Conservation (phyloP, 2,329 filamentous ascomycete genomes). For the Epichloe coenophiala region DNA sequence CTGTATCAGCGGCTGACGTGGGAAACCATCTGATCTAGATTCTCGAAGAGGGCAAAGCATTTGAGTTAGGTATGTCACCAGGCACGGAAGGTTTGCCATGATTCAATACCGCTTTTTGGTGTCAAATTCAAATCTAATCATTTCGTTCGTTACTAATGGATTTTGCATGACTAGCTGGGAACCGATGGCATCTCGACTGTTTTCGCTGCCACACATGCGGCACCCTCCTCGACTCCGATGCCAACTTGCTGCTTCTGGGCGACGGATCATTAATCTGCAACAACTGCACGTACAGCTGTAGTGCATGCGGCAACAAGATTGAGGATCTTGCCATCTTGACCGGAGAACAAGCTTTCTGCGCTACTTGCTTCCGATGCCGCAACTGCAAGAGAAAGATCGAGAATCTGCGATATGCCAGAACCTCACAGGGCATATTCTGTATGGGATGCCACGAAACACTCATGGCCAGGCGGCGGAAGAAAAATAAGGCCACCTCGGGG, state of each 20-base stretch:
- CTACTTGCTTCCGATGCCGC: constrained; percentile 89
- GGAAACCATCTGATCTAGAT: constrained; percentile 43
- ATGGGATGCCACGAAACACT: constrained; percentile 97
- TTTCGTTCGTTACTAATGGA: constrained; percentile 10
- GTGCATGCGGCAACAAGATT: constrained; percentile 91
- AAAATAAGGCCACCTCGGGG: constrained; percentile 52
- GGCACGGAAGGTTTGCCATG: background rate
- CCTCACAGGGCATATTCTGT: constrained; percentile 96
- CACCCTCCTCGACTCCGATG: constrained; percentile 93
- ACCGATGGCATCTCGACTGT: constrained; percentile 97
- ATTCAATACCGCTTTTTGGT: too few relatives aligned
- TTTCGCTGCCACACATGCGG: constrained; percentile 95
- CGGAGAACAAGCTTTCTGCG: constrained; percentile 94
- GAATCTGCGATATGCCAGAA: constrained; percentile 92
- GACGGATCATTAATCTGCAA: constrained; percentile 98
- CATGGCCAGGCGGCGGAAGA: constrained; percentile 85
- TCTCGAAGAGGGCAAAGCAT: constrained; percentile 95
- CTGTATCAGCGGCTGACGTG: background rate
- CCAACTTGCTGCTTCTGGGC: constrained; percentile 89
- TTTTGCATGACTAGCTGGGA: constrained; percentile 50
- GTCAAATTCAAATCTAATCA: background rate
- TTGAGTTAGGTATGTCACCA: constrained; percentile 69
- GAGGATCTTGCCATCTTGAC: constrained; percentile 96
- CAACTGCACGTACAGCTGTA: constrained; percentile 98
- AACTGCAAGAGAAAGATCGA: constrained; percentile 99